phyloP scores from a whole-genome alignment of 2,329 filamentous ascomycete genomes.

The Colletotrichum graminicola region DNA sequence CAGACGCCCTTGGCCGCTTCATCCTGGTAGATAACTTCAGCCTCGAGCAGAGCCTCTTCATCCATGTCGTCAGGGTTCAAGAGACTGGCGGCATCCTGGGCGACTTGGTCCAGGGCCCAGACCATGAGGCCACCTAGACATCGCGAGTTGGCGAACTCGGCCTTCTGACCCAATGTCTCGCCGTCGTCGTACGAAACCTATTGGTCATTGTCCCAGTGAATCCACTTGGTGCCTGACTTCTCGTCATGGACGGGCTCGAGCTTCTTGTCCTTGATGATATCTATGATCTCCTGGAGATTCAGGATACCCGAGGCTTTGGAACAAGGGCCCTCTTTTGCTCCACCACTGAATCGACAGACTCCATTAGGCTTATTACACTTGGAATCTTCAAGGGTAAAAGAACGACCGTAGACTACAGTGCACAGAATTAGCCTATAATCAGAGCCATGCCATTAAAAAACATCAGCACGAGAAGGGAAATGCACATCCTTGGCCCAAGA shows the following conservation, averaged over 20 bases:
- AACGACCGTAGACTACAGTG: constrained; percentile 27
- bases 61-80: constrained; percentile 28
- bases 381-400: constrained; percentile 25
- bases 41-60: constrained; percentile 5
- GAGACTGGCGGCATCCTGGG: constrained; percentile 33
- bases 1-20: constrained; percentile 41
- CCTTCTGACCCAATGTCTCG: constrained; percentile 24
- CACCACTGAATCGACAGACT: constrained; percentile 37
- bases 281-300: constrained; percentile 45
- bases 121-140: constrained; percentile 49
- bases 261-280: constrained; percentile 32
- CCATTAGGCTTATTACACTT: constrained; percentile 41
- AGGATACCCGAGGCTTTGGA: constrained; percentile 43
- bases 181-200: constrained; percentile 51
- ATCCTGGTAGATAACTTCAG: constrained; percentile 32
- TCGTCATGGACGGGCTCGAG: constrained; percentile 40
- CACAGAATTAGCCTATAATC: constrained; percentile 41
- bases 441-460: constrained; percentile 56
- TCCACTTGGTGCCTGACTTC: constrained; percentile 47
- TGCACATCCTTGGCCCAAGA: constrained; percentile 50
- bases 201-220: constrained; percentile 45
- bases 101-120: constrained; percentile 44
- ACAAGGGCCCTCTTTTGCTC: constrained; percentile 36
- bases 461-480: constrained; percentile 45
- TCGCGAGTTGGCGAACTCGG: constrained; percentile 43